phyloP scores from a whole-genome alignment of 116 monocot genomes.

The Trichopus zeylanicus region DNA sequence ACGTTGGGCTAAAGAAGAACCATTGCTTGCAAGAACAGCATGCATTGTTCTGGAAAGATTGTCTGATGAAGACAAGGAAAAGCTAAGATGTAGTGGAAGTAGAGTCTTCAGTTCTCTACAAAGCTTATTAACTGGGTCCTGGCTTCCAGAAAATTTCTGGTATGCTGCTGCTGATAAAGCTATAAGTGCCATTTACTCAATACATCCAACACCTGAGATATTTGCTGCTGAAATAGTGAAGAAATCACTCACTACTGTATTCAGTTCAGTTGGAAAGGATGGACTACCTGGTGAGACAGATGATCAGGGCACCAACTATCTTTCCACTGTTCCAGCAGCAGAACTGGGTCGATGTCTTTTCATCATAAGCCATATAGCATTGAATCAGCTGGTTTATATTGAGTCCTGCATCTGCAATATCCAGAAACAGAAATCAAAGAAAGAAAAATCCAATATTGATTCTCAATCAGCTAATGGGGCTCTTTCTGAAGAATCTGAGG shows the following conservation, averaged over 20 bases:
- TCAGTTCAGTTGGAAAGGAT: constrained; percentile 20
- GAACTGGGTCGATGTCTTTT: constrained; percentile 83
- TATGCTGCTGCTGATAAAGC: constrained; percentile 89
- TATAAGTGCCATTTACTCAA: constrained; percentile 60
- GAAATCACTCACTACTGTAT: constrained; percentile 48
- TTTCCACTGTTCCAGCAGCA: constrained; percentile 29
- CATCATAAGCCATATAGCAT: constrained; percentile 75
- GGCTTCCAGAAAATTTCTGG: constrained; percentile 84
- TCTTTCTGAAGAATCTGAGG: constrained; percentile 34
- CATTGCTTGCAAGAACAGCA: constrained; percentile 91
- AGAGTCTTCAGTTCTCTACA: constrained; percentile 60
- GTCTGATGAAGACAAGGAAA: constrained; percentile 76
- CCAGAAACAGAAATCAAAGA: constrained; percentile 65
- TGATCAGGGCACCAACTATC: constrained; percentile 11
- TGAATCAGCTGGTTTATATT: constrained; percentile 83
- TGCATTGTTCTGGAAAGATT: constrained; percentile 81
- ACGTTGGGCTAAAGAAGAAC: constrained; percentile 93
- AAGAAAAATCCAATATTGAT: constrained; percentile 37
- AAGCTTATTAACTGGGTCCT: constrained; percentile 60
- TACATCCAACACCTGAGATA: constrained; percentile 80
- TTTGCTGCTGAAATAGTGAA: constrained; percentile 74
- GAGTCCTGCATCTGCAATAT: constrained; percentile 72
- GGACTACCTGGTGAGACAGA: constrained; percentile 16
- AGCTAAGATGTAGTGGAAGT: constrained; percentile 34
- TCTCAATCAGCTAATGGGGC: constrained; percentile 14